Evolutionary conservation across 345 rosid genomes (phyloP).

Genomic region (Adansonia digitata): DNA sequence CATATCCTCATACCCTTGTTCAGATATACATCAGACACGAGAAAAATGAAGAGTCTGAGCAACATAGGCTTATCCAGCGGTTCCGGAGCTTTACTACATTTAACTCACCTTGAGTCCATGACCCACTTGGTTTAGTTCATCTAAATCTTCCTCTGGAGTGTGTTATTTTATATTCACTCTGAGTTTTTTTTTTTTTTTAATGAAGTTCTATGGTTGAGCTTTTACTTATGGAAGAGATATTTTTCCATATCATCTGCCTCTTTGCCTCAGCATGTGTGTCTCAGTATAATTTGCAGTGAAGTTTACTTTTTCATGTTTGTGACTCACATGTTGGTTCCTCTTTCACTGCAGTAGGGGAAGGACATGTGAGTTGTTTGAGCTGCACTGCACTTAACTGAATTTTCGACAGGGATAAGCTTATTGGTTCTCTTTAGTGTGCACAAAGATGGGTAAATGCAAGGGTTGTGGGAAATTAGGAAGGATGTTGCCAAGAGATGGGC

Average conservation of each 20-base stretch:
- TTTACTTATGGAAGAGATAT: not conserved
- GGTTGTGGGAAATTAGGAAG: slow-evolving; percentile 74
- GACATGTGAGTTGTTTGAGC: slow-evolving; percentile 48
- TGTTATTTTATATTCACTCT: not conserved
- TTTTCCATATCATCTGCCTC: not conserved
- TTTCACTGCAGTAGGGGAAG: slow-evolving; percentile 25
- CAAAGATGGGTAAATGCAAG: slow-evolving; percentile 72
- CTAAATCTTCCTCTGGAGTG: not conserved
- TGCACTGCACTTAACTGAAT: slow-evolving; percentile 17
- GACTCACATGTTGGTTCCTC: slow-evolving; percentile 2
- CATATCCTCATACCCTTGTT: too few species aligned
- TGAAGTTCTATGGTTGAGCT: not conserved
- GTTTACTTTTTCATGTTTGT: not conserved
- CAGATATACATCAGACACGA: too few species aligned
- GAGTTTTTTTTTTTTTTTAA: too few species aligned
- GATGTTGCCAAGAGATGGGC: slow-evolving; percentile 48
- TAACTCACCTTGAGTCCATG: not conserved
- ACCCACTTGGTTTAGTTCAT: not conserved
- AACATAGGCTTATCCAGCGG: not conserved
- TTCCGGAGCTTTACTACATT: not conserved
- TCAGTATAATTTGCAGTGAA: not conserved
- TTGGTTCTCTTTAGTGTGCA: slow-evolving; percentile 30
- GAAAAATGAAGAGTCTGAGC: too few species aligned
- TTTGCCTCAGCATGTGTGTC: not conserved
- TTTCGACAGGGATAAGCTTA: slow-evolving; percentile 17